Conservation (phyloP, 2,329 filamentous ascomycete genomes). For the Aspergillus candidus region DNA sequence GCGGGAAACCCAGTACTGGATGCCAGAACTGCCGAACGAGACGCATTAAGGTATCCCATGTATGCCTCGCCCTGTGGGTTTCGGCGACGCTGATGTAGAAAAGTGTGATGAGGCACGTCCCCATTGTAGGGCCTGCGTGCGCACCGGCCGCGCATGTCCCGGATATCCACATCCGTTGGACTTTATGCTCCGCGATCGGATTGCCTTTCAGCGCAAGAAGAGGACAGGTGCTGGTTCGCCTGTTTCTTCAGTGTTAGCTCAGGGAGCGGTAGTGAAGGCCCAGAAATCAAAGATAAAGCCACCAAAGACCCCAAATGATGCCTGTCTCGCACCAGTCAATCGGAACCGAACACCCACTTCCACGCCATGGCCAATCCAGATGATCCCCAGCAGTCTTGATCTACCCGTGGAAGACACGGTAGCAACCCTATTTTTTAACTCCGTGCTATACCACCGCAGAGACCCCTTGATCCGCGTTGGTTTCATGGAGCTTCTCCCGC, state of each 20-base stretch:
- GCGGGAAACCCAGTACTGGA: constrained; percentile 23
- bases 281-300: no score
- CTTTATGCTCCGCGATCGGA: constrained; percentile 22
- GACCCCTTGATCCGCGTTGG: constrained; percentile 21
- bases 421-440: constrained; percentile 25
- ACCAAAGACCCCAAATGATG: background rate
- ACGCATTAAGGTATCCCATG: constrained; percentile 23
- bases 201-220: constrained; percentile 15
- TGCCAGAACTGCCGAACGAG: constrained; percentile 25
- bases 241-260: background rate
- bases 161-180: constrained; percentile 26
- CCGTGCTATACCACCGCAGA: constrained; percentile 22
- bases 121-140: constrained; percentile 23
- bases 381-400: constrained; percentile 12
- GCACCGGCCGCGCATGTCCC: constrained; percentile 23
- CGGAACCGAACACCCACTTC: background rate
- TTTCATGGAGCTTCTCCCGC: constrained; percentile 25
- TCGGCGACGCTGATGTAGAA: no score
- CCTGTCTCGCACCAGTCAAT: background rate
- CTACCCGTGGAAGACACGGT: constrained; percentile 23
- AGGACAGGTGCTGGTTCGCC: background rate
- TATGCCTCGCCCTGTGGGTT: background rate
- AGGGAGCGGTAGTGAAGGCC: no score
- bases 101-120: constrained; percentile 29
- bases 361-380: background rate